A percentile compares a stretch with the other conserved stretches of the same genome.
Conservation (phyloP, 768 basidiomycete genomes). For the Psilocybe sp. region DNA sequence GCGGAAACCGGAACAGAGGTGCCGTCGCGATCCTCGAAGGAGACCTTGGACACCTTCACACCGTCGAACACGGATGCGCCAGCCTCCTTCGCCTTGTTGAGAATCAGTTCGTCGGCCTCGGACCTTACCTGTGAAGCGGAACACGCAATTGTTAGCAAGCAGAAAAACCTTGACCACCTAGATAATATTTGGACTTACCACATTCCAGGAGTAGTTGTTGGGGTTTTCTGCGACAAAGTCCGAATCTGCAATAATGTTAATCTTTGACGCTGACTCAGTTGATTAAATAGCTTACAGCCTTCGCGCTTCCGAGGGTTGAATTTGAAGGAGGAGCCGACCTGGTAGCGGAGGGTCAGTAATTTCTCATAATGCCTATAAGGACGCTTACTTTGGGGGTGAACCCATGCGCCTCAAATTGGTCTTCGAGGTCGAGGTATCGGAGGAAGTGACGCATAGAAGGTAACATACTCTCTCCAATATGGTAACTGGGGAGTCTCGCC, state of each 20-base stretch:
- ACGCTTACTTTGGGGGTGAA: slow-evolving; percentile 26
- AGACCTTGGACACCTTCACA: slow-evolving; percentile 40
- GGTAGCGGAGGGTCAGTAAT: slow-evolving; percentile 1
- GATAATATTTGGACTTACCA: slow-evolving; percentile 36
- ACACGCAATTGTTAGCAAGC: not conserved
- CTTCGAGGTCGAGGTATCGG: slow-evolving; percentile 29
- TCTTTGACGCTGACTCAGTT: not conserved
- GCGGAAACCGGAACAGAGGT: slow-evolving; percentile 34
- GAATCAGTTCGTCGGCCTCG: slow-evolving; percentile 56
- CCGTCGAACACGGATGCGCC: slow-evolving; percentile 51
- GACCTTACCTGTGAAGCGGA: slow-evolving; percentile 42
- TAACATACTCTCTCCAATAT: slow-evolving; percentile 35
- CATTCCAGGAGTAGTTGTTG: slow-evolving; percentile 57
- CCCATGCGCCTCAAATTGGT: slow-evolving; percentile 25
- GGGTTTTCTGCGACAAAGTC: slow-evolving; percentile 54
- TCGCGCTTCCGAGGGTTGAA: slow-evolving; percentile 53
- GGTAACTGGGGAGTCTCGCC: slow-evolving; percentile 26
- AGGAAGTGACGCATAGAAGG: slow-evolving; percentile 30
- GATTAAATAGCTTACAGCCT: slow-evolving; percentile 41
- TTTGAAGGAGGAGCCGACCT: slow-evolving; percentile 65
- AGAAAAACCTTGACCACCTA: not conserved
- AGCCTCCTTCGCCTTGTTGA: slow-evolving; percentile 46
- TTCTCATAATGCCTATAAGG: not conserved
- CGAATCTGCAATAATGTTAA: slow-evolving; percentile 37
- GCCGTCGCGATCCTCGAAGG: slow-evolving; percentile 34